Conservation (phyloP, 805 yeast species). For the Yamadazyma philogaea region DNA sequence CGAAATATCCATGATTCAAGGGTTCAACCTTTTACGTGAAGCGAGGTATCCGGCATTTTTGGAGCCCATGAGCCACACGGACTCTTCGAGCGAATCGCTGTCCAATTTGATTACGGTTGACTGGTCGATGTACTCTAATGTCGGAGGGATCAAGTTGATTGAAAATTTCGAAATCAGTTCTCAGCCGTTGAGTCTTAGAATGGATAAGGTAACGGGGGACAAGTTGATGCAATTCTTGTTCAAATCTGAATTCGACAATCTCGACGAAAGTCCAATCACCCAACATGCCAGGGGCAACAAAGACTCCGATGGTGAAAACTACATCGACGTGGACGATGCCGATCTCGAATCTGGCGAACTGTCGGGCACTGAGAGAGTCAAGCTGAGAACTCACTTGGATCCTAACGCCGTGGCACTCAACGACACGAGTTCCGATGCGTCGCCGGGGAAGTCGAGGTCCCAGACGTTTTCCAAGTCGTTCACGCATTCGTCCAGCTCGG, state of each 20-base stretch:
- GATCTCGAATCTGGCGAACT: conserved; percentile 8
- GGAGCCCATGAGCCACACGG: conserved; percentile 22
- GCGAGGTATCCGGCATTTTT: conserved; percentile 33
- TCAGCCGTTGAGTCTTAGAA: conserved; percentile 34
- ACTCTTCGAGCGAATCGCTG: background rate
- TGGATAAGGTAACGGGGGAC: conserved; percentile 40
- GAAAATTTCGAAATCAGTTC: conserved; percentile 37
- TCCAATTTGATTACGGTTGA: conserved; percentile 28
- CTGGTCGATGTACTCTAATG: conserved; percentile 42
- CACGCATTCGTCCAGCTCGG: conserved; percentile 11
- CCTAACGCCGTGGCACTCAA: background rate
- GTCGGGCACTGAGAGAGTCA: background rate
- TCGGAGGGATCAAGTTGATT: conserved; percentile 42
- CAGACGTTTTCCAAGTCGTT: conserved; percentile 3
- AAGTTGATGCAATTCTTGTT: conserved; percentile 37
- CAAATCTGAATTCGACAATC: conserved; percentile 22
- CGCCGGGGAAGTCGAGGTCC: background rate
- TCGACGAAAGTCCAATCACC: conserved; percentile 21
- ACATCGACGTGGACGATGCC: conserved; percentile 6
- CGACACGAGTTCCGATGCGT: background rate
- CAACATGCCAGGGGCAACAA: conserved; percentile 6
- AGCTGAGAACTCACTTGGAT: background rate
- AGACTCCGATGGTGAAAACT: conserved; percentile 12
- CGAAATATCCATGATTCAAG: conserved; percentile 37
- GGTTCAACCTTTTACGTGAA: conserved; percentile 30